Base-by-base conservation (phyloP, 345 rosid species). In the Rhodamnia argentea region DNA sequence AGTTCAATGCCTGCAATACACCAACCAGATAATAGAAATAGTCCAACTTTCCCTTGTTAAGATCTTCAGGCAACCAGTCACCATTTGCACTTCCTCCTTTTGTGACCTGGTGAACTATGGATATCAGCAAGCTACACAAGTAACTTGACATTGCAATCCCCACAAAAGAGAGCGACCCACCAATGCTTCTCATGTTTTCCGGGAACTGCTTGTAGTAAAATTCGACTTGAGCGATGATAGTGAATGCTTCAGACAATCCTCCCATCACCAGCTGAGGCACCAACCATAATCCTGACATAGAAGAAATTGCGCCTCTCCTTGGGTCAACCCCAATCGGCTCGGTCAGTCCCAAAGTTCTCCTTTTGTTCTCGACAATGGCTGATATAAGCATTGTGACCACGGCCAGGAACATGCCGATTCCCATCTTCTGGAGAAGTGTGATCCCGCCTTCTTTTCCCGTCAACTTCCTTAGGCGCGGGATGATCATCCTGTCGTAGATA, bases 151-250 rank as follows among this genome's bases (percentile, higher is more conserved):
- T 0, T 23, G 93, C 92, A 7, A 85, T 1, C 24, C 90, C 91
- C 40, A 90, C 87, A 37, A 88, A 89, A 2, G 86, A 16, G 55
- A 90, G 88, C 13, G 94, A 87, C 4, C 86, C 92, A 1, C 86
- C 93, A 37, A 91, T 84, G 78, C 94, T 92, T 85, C 93, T 90
- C 93, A 91, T 90, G 85, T 91, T 90, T 62, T 91, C 94, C 0
- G 94, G 94, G 84, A 91, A 93, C 84, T 93, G 90, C 90, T 93
- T 91, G 85, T 93, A 90, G 88, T 86, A 93, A n/a, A 93, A 90
- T 81, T 91, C 94, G 18, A 90, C 0, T 42, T 88, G 82, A 53
- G 81, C 91, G 37, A 91, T 85, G 5, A 88, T 2, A 3, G 87
- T 87, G 82, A 91, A 89, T 47, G 93, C 93, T 86, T 94, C 95